A percentile compares a stretch with the other conserved stretches of the same genome.
These are phyloP conservation scores for Porphyrellus cyaneotinctus DNA, from an alignment of 768 basidiomycete genomes.

Conservation along the genomic window DNA sequence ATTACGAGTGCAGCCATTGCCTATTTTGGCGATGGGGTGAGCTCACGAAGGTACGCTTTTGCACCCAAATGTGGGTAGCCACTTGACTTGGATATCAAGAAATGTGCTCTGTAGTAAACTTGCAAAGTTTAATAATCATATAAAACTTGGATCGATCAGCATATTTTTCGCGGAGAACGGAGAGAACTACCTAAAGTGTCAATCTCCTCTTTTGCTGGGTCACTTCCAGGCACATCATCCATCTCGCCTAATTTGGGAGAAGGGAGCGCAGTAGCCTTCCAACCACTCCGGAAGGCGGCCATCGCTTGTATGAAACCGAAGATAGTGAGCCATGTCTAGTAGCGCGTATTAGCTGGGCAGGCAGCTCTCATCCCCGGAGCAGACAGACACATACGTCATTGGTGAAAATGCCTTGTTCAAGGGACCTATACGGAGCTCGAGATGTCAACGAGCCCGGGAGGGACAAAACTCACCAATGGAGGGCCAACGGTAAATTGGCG, in stretches of 20 bases:
- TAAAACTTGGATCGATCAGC: background rate
- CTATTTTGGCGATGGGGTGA: too few relatives aligned
- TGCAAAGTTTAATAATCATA: too few relatives aligned
- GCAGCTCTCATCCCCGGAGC: background rate
- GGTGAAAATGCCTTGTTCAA: constrained; percentile 60
- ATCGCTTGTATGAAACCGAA: constrained; percentile 49
- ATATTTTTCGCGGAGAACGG: background rate
- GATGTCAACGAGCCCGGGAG: background rate
- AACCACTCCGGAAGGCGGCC: constrained; percentile 63
- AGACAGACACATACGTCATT: constrained; percentile 50
- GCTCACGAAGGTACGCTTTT: too few relatives aligned
- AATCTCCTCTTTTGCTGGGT: constrained; percentile 6
- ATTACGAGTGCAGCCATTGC: too few relatives aligned
- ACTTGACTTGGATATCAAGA: background rate
- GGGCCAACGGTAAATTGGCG: constrained; percentile 73
- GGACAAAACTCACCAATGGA: constrained; percentile 65
- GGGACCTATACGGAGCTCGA: constrained; percentile 46
- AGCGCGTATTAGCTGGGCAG: constrained; percentile 10
- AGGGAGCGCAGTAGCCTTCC: constrained; percentile 57
- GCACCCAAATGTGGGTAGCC: too few relatives aligned
- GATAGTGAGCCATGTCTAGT: constrained; percentile 37
- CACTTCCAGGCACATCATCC: constrained; percentile 1
- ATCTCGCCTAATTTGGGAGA: constrained; percentile 1
- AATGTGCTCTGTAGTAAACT: too few relatives aligned
- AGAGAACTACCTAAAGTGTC: constrained; percentile 7